Evolutionary conservation across 23 red algal genomes (phyloP).

Genomic region (Gracilaria caudata): DNA sequence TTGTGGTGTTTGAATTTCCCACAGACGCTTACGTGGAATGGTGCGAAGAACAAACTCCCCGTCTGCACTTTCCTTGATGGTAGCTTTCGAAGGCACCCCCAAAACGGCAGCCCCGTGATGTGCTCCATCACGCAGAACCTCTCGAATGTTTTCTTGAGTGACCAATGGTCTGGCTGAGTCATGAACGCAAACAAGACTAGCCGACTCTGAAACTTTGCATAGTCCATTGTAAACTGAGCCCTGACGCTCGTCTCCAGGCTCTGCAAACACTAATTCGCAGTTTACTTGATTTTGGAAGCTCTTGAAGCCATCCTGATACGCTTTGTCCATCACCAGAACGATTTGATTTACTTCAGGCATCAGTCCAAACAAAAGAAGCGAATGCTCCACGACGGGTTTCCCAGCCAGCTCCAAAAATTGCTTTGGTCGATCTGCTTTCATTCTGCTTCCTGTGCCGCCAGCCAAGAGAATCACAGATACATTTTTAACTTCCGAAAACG

Average conservation of each 20-base stretch:
- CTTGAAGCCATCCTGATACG: constrained; percentile 51
- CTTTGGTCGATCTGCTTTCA: constrained; percentile 91
- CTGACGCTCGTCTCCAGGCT: constrained; percentile 96
- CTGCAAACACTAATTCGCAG: constrained; percentile 69
- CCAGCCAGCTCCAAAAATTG: constrained; percentile 90
- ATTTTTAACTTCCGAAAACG: constrained; percentile 1
- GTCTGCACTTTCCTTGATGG: constrained; percentile 94
- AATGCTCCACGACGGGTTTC: constrained; percentile 78
- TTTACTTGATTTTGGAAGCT: not conserved
- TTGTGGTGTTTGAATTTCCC: constrained; percentile 99
- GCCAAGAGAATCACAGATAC: constrained; percentile 91
- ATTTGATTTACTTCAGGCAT: constrained; percentile 82
- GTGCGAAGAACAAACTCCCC: constrained; percentile 93
- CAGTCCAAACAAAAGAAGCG: constrained; percentile 71
- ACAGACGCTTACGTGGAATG: constrained; percentile 82
- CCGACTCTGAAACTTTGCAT: not conserved
- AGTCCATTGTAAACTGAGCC: constrained; percentile 90
- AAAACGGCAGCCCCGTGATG: constrained; percentile 89
- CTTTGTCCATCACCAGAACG: constrained; percentile 77
- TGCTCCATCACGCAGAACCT: constrained; percentile 84
- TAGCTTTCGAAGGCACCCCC: constrained; percentile 94
- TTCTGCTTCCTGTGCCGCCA: constrained; percentile 89
- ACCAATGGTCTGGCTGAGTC: constrained; percentile 93
- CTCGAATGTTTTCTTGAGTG: constrained; percentile 56
- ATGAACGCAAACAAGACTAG: constrained; percentile 87